These are phyloP conservation scores for Aurifilum marmelostoma DNA, from an alignment of 2,329 filamentous ascomycete species.

Conservation along the genomic window DNA sequence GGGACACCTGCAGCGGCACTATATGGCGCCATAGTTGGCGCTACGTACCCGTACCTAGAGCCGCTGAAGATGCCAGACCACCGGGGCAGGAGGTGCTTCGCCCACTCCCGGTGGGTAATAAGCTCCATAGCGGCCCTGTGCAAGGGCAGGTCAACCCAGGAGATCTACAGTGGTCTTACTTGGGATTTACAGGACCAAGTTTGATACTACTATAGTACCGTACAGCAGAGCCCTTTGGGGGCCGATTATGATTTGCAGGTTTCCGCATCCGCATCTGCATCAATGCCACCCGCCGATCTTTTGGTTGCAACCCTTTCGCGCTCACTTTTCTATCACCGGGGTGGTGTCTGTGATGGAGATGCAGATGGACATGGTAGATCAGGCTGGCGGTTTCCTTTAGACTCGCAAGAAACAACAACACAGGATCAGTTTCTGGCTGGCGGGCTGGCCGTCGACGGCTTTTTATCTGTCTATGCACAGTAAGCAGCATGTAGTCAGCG, in stretches of 20 bases:
- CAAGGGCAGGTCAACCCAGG: neutral
- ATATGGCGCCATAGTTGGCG: neutral
- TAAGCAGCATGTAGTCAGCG: neutral
- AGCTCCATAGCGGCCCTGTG: neutral
- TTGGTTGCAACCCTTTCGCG: conserved; percentile 10
- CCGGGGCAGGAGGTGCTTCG: neutral
- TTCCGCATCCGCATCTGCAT: neutral
- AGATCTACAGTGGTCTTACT: conserved; percentile 8
- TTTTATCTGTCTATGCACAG: neutral
- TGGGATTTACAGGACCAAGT: neutral
- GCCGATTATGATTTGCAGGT: conserved; percentile 24
- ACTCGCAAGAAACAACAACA: neutral
- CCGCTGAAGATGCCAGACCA: neutral
- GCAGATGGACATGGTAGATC: too few species aligned
- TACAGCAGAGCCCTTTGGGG: neutral
- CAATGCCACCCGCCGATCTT: neutral
- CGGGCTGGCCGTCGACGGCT: too few species aligned
- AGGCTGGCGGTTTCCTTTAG: too few species aligned
- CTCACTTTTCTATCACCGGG: neutral
- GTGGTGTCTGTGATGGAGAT: neutral
- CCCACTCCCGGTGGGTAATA: neutral
- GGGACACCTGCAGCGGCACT: neutral
- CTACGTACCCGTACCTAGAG: neutral
- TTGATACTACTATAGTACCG: neutral
- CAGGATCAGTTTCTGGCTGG: too few species aligned